Percentiles rank a stretch among this genome's conserved stretches.
Evolutionary conservation across 2,329 filamentous ascomycete genomes (phyloP).

Genomic region (Aureobasidium leucospermi): DNA sequence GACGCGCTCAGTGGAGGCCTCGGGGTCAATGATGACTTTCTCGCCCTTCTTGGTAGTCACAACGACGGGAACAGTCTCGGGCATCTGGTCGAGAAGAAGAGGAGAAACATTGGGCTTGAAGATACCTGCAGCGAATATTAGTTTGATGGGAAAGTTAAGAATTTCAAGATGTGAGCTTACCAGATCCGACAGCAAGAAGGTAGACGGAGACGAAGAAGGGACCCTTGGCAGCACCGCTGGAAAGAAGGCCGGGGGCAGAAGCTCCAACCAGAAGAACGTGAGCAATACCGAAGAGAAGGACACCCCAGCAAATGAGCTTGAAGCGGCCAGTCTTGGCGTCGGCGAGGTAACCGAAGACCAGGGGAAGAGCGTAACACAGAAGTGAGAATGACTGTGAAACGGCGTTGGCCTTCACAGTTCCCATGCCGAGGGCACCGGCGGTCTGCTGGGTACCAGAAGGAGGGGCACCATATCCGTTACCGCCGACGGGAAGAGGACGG

Average conservation of each 20-base stretch:
- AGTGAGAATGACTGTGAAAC: slow-evolving; percentile 50
- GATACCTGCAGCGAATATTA: slow-evolving; percentile 42
- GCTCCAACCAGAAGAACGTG: slow-evolving; percentile 27
- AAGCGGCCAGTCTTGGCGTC: slow-evolving; percentile 37
- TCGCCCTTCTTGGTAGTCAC: slow-evolving; percentile 34
- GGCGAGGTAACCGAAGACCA: slow-evolving; percentile 39
- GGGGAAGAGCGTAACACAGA: slow-evolving; percentile 51
- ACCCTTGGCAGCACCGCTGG: slow-evolving; percentile 28
- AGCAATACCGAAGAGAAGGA: slow-evolving; percentile 33
- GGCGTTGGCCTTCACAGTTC: slow-evolving; percentile 47
- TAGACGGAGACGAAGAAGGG: slow-evolving; percentile 37
- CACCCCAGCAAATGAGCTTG: slow-evolving; percentile 32
- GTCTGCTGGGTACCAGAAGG: slow-evolving; percentile 26
- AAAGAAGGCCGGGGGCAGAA: slow-evolving; percentile 23
- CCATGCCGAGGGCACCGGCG: slow-evolving; percentile 53
- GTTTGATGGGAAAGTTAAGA: background rate
- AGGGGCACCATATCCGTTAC: slow-evolving; percentile 30
- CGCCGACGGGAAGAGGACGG: slow-evolving; percentile 45
- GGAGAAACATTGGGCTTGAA: slow-evolving; percentile 66
- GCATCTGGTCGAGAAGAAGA: slow-evolving; percentile 40
- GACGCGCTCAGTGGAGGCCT: slow-evolving; percentile 39
- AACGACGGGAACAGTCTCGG: slow-evolving; percentile 32
- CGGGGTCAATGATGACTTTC: slow-evolving; percentile 39
- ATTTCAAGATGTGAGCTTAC: slow-evolving; percentile 33
- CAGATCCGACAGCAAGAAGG: slow-evolving; percentile 32